Base-by-base conservation (phyloP, 495 filamentous ascomycete genomes). In the Oleoguttula mirabilis region DNA sequence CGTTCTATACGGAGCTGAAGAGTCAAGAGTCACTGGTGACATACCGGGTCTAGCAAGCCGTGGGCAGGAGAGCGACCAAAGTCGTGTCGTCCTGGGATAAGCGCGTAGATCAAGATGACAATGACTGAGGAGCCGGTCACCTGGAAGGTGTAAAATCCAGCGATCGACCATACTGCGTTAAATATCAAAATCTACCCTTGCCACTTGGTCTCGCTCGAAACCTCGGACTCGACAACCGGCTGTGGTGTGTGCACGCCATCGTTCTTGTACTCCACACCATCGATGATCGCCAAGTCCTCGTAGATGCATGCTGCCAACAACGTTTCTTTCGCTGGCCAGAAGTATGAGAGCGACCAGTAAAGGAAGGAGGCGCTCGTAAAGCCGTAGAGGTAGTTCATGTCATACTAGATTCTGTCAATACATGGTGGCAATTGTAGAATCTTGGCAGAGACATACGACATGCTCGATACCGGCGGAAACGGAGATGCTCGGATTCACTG, bases 361-460 rank as follows among this genome's bases (percentile, higher is more conserved):
- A 72, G 60, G 15, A 64, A 19, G 17, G 57, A 58, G 5, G 69
- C 70, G 3, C 49, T 62, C 10, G 64, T 54, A 47, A 75, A 75
- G 1, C 72, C 71, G 10, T 33, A 47, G 4, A 47, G 37, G 24
- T 47, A 47, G 37, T 40, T 40, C 19, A 47, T 47, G 14, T 39
- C 22, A 14, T 30, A 44, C 16, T 12, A 11, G 10, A 35, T 17
- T 35, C 16, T 14, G 36, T 35, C 8, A 7, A 35, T 38, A n/a
- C 35, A 19, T 20, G 15, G 8, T 7, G 35, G 16, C 35, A 16
- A 23, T 17, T 6, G 8, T 11, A 11, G 20, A 12, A 21, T 4
- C 7, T 7, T 20, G 7, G 36, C 11, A 74, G 36, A 14, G 74
- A 36, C 69, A 69, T 75, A 0, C 69, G 70, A 54, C 72, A 73